Conservation (phyloP, 306 rosid species). For the Lotus japonicus region DNA sequence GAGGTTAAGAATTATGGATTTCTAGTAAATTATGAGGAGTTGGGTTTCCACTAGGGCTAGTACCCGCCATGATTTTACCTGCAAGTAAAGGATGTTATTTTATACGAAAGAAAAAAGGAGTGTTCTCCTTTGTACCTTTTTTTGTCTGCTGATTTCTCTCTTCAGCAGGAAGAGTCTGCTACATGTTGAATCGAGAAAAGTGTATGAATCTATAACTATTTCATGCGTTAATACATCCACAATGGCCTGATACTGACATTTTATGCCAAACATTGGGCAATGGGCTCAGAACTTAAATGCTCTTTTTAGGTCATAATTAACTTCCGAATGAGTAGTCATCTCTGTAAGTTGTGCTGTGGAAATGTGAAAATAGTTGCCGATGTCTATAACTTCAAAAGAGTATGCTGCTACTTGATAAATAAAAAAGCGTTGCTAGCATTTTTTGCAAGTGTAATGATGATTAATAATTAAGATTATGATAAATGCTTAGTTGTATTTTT, state of each 20-base stretch:
- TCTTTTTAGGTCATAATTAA: neutral
- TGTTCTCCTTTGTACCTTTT: neutral
- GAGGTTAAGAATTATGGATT: conserved; percentile 19
- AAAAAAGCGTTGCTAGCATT: no score
- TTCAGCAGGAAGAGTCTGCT: neutral
- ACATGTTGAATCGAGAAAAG: neutral
- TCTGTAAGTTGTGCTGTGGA: no score
- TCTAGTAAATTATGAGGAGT: conserved; percentile 9
- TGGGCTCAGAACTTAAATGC: neutral
- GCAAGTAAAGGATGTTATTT: neutral
- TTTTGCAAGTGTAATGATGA: no score
- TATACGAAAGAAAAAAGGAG: neutral
- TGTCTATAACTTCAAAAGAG: no score
- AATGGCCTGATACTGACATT: neutral
- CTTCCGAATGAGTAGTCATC: no score
- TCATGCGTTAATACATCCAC: neutral
- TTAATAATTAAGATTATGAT: no score
- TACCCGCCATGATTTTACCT: conserved; percentile 11
- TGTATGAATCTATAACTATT: neutral
- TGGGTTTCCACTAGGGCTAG: conserved; percentile 3
- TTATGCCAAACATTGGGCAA: neutral
- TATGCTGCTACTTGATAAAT: no score
- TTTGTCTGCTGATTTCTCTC: neutral
- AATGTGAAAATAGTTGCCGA: no score
- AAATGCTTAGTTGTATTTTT: no score